phyloP scores from a whole-genome alignment of 768 basidiomycete species.

The Tephrocybe sp. region DNA sequence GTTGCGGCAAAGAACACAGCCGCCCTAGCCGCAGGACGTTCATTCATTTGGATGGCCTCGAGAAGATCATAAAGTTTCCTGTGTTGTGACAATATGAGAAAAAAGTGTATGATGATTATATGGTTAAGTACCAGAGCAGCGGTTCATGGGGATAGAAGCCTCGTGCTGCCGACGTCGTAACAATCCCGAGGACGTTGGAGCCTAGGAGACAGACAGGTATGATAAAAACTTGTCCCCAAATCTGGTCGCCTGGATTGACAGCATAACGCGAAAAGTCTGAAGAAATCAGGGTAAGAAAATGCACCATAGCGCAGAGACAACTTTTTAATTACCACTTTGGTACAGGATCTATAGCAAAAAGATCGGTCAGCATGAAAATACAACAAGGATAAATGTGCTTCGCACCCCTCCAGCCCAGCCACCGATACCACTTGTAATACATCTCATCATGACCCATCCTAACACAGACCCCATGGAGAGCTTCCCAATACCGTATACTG shows the following conservation, averaged over 20 bases:
- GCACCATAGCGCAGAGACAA: not conserved
- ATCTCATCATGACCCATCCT: constrained; percentile 29
- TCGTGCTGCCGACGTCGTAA: constrained; percentile 23
- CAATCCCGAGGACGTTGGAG: constrained; percentile 28
- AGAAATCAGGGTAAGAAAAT: not conserved
- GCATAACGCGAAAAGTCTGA: constrained; percentile 31
- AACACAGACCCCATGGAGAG: constrained; percentile 19
- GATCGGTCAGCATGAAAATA: not conserved
- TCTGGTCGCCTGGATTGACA: constrained; percentile 25
- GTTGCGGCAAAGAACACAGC: constrained; percentile 30
- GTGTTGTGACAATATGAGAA: not conserved
- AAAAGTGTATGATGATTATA: not conserved
- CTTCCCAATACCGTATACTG: constrained; percentile 19
- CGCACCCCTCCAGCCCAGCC: constrained; percentile 28
- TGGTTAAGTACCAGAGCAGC: constrained; percentile 21
- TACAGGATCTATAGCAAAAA: constrained; percentile 6
- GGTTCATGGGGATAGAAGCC: constrained; percentile 30
- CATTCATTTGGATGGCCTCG: constrained; percentile 26
- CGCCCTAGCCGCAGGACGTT: constrained; percentile 24
- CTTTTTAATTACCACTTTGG: constrained; percentile 2
- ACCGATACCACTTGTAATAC: constrained; percentile 28
- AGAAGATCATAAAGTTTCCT: constrained; percentile 31
- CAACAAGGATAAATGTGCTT: not conserved
- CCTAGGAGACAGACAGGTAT: constrained; percentile 28
- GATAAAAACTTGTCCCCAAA: constrained; percentile 28